Percentiles rank a stretch among this genome's conserved stretches.
Conservation (phyloP, 2,329 filamentous ascomycete species). For the Nemania diffusa region DNA sequence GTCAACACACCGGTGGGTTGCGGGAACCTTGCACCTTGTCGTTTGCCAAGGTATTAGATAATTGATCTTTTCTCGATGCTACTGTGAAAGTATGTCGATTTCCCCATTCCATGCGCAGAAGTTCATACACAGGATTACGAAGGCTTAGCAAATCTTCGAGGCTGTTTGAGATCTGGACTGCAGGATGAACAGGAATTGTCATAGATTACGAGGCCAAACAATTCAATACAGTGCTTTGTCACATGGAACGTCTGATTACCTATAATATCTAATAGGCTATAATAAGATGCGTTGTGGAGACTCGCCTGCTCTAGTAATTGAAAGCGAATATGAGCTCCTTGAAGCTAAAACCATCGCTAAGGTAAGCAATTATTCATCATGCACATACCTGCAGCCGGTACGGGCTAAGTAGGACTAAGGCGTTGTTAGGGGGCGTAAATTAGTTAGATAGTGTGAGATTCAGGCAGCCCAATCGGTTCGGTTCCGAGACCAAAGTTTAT, state of each 20-base stretch:
- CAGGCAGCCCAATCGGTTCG: slow-evolving; percentile 28
- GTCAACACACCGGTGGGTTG: slow-evolving; percentile 5
- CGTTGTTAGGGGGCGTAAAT: neutral
- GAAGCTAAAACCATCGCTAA: slow-evolving; percentile 9
- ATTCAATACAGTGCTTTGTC: slow-evolving; percentile 23
- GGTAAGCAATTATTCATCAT: slow-evolving; percentile 31
- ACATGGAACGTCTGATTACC: slow-evolving; percentile 20
- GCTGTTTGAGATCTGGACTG: neutral
- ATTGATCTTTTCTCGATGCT: neutral
- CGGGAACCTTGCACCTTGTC: neutral
- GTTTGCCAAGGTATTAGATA: neutral
- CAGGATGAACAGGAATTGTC: neutral
- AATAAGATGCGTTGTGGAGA: slow-evolving; percentile 2
- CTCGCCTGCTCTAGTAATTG: neutral
- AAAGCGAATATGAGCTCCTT: neutral
- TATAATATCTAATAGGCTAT: slow-evolving; percentile 14
- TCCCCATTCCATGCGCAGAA: neutral
- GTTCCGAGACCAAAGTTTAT: slow-evolving; percentile 8
- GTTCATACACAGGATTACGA: neutral
- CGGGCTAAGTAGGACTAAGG: neutral
- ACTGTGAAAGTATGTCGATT: neutral
- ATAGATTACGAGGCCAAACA: neutral
- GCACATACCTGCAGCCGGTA: neutral
- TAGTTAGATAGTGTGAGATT: slow-evolving; percentile 1
- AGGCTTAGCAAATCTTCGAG: neutral